Percentiles rank a stretch among this genome's conserved stretches.
Conservation (phyloP, 2,329 filamentous ascomycete genomes). For the Aspergillus latus region DNA sequence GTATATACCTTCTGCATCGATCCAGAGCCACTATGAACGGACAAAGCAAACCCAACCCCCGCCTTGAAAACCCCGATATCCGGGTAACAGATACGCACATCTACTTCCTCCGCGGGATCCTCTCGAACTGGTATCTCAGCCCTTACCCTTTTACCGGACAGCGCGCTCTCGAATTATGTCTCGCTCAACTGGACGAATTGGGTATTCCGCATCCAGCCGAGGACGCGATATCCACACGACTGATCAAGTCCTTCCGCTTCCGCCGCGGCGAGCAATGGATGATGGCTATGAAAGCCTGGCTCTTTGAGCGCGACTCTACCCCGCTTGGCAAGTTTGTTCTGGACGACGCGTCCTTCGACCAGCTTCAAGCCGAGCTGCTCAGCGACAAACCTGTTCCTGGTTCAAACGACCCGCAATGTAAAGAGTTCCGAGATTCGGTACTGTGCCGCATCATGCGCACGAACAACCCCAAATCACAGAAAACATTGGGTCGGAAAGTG, state of each 20-base stretch:
- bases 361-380: neutral
- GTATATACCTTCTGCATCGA: too few species aligned
- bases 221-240: slow-evolving; percentile 4
- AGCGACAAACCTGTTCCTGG: neutral
- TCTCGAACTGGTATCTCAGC: slow-evolving; percentile 17
- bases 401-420: neutral
- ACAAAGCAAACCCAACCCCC: neutral
- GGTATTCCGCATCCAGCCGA: slow-evolving; percentile 2
- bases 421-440: neutral
- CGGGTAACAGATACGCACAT: slow-evolving; percentile 15
- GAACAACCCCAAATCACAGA: slow-evolving; percentile 11
- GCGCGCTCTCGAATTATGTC: slow-evolving; percentile 9
- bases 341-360: neutral
- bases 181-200: slow-evolving; percentile 4
- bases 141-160: slow-evolving; percentile 4
- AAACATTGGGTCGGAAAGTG: slow-evolving; percentile 11
- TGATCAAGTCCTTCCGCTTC: slow-evolving; percentile 10
- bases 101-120: slow-evolving; percentile 15
- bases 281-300: slow-evolving; percentile 18
- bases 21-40: neutral
- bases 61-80: neutral
- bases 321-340: neutral
- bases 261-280: slow-evolving; percentile 19
- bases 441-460: slow-evolving; percentile 11
- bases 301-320: slow-evolving; percentile 12